Evolutionary conservation across 2,329 filamentous ascomycete genomes (phyloP), one percentile per base, ranked within the genome.

Genomic region (Catunica adiposa): DNA sequence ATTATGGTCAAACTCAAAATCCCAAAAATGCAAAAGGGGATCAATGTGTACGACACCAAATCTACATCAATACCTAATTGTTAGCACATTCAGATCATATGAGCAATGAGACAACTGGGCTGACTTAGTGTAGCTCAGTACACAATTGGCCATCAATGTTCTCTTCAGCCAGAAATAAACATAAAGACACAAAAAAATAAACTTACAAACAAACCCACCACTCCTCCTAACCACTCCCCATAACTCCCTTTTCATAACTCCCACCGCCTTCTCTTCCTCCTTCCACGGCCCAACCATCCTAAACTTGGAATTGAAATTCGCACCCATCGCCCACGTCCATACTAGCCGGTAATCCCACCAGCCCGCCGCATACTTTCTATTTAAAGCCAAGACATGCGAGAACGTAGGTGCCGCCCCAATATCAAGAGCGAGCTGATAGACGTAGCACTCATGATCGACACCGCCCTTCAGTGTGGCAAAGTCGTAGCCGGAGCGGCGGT

Each of bases 231-330:
- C 67, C 0, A 72, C 65, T 14, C 63, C 59, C 54, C 62, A 73
- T n/a, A 74, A 61, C 60, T 74, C 72, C 0, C 63, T 65, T 9
- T 63, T 60, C 70, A 74, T 71, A 25, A 73, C 66, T 1, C 60
- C 56, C 7, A 63, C 61, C 0, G 70, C 71, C 0, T 62, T 62
- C 1, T 62, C 58, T 22, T 70, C 65, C 62, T 65, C 66, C 48
- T 65, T 66, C 71, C 71, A 74, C 0, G 72, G 72, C 0, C 71
- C 71, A 0, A 70, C 62, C 2, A 75, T 61, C 3, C 71, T 66
- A 56, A 75, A 75, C 58, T 75, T 76, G 31, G 70, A 63, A 55
- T 73, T 75, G 61, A 75, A 71, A 62, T 74, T 73, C 29, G 71
- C 67, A 0, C 72, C 68, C 63, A 75, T 69, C 1, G 72, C 71